Evolutionary conservation across 352 stramenopile species (phyloP).

Genomic region (Phytopythium chamaehyphon): DNA sequence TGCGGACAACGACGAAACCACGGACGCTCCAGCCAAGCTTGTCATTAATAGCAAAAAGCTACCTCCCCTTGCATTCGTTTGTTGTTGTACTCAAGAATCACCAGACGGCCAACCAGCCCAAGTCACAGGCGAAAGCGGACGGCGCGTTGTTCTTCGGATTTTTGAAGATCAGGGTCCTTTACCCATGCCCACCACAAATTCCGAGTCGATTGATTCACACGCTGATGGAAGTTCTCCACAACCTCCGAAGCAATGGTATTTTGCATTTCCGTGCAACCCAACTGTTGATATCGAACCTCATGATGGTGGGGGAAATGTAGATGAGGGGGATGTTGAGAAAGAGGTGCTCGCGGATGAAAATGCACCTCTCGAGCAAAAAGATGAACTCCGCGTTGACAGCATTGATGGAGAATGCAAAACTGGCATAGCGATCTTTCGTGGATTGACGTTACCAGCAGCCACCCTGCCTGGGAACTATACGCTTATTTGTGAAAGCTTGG

Average conservation of each 20-base stretch:
- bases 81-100: slow-evolving; percentile 3
- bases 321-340: too few species aligned
- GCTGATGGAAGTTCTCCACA: not conserved
- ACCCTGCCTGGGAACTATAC: slow-evolving; percentile 34
- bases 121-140: slow-evolving; percentile 30
- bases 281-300: too few species aligned
- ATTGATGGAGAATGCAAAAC: slow-evolving; percentile 12
- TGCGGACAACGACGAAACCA: not conserved
- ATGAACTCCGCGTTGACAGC: slow-evolving; percentile 14
- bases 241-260: slow-evolving; percentile 23
- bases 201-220: not conserved
- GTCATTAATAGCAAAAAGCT: slow-evolving; percentile 16
- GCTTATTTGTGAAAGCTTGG: slow-evolving; percentile 33
- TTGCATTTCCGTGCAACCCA: slow-evolving; percentile 3
- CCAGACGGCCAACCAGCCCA: not conserved
- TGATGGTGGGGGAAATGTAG: too few species aligned
- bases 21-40: slow-evolving; percentile 10
- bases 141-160: slow-evolving; percentile 28
- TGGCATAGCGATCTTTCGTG: slow-evolving; percentile 25
- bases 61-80: slow-evolving; percentile 9
- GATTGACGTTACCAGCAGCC: slow-evolving; percentile 20
- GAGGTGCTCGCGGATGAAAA: not conserved
- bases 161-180: slow-evolving; percentile 25
- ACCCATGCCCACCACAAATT: not conserved
- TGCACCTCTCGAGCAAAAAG: not conserved